phyloP scores from a whole-genome alignment of 208 protist species.

The Sergeia podlipaevii region DNA sequence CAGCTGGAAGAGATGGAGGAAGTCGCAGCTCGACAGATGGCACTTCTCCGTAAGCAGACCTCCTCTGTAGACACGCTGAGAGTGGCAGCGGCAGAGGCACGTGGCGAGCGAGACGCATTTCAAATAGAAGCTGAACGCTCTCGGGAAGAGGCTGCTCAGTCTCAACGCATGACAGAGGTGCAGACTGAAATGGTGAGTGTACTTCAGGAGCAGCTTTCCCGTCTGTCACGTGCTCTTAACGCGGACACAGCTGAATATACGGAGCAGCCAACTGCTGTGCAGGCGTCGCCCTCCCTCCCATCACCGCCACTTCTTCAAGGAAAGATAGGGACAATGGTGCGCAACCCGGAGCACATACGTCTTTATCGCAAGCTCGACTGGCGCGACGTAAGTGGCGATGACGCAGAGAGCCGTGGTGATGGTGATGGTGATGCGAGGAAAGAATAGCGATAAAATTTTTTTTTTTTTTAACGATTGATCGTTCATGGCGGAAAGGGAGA shows the following conservation, averaged over 20 bases:
- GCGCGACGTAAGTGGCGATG: conserved; percentile 1
- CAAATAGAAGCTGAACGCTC: conserved; percentile 12
- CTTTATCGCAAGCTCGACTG: conserved; percentile 17
- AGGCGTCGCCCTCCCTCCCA: neutral
- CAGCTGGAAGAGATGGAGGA: conserved; percentile 31
- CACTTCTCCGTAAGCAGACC: conserved; percentile 25
- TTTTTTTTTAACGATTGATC: too few relatives aligned
- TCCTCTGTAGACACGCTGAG: conserved; percentile 10
- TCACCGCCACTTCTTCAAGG: neutral
- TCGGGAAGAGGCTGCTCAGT: conserved; percentile 1
- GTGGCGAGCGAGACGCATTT: conserved; percentile 4
- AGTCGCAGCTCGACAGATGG: conserved; percentile 25
- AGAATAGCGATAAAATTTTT: too few relatives aligned
- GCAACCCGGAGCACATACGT: neutral
- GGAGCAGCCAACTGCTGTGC: neutral
- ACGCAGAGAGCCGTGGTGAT: too few relatives aligned
- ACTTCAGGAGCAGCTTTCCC: conserved; percentile 40
- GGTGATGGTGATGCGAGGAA: too few relatives aligned
- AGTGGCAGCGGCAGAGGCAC: neutral
- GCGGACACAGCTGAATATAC: neutral
- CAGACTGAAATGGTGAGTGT: conserved; percentile 33
- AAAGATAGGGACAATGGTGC: conserved; percentile 7
- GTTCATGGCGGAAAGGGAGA: too few relatives aligned
- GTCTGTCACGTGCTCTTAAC: conserved; percentile 15
- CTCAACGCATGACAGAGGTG: conserved; percentile 16